phyloP scores from a whole-genome alignment of 1,284 basidiomycete genomes.

The Mycosarcoma mackinlayi region DNA sequence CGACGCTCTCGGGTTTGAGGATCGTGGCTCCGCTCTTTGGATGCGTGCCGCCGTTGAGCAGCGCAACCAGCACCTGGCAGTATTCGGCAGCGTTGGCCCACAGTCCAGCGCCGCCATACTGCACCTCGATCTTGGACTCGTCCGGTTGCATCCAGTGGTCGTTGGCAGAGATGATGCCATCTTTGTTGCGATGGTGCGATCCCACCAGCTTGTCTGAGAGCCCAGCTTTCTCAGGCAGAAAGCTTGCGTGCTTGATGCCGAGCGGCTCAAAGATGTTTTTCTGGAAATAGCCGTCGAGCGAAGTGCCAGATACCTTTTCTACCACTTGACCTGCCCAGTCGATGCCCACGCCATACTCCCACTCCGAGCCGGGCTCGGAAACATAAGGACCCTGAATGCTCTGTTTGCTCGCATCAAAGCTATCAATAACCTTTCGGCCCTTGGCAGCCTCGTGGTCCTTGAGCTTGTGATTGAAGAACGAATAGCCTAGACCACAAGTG shows the following conservation, averaged over 20 bases:
- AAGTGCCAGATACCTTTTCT: conserved; percentile 45
- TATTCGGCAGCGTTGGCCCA: conserved; percentile 48
- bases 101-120: conserved; percentile 46
- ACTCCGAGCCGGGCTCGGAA: conserved; percentile 53
- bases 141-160: conserved; percentile 37
- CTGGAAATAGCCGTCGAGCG: conserved; percentile 54
- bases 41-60: conserved; percentile 58
- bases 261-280: conserved; percentile 58
- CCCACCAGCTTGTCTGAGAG: conserved; percentile 34
- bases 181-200: conserved; percentile 33
- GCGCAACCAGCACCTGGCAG: conserved; percentile 47
- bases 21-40: conserved; percentile 53
- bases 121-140: conserved; percentile 52
- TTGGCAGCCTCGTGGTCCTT: conserved; percentile 24
- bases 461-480: conserved; percentile 52
- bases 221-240: conserved; percentile 30
- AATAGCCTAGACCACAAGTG: conserved; percentile 36
- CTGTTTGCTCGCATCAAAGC: conserved; percentile 24
- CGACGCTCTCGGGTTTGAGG: conserved; percentile 46
- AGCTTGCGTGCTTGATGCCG: conserved; percentile 49
- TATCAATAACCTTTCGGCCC: conserved; percentile 27
- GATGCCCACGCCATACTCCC: conserved; percentile 50
- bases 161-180: conserved; percentile 30
- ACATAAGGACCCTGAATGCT: conserved; percentile 38
- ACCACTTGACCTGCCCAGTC: conserved; percentile 58